phyloP scores from a whole-genome alignment of 371 early-diverging fungal species.

The Quaeritorhiza haematococci region DNA sequence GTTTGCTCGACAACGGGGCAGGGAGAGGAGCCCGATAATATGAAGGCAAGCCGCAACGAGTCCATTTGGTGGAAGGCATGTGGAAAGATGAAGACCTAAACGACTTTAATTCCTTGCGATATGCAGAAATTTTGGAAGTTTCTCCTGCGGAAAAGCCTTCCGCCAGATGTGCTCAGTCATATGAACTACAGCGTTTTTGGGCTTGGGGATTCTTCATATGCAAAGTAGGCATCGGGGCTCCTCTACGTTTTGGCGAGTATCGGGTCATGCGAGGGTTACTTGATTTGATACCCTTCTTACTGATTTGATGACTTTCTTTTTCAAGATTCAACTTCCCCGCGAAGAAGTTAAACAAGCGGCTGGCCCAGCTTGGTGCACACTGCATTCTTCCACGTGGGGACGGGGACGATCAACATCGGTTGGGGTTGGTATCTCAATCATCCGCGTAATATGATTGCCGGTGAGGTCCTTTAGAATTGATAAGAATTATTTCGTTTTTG shows the following conservation, averaged over 20 bases:
- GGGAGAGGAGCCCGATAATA: constrained; percentile 86
- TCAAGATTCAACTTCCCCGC: constrained; percentile 88
- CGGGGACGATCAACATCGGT: constrained; percentile 95
- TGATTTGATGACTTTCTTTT: constrained; percentile 1
- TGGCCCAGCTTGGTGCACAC: constrained; percentile 83
- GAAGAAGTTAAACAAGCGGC: constrained; percentile 84
- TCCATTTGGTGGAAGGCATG: background rate
- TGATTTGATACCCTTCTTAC: background rate
- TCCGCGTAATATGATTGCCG: background rate
- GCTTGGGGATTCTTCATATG: constrained; percentile 91
- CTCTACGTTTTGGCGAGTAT: background rate
- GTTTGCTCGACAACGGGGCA: constrained; percentile 92
- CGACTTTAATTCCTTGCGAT: background rate
- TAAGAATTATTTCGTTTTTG: no score
- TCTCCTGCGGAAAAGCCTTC: constrained; percentile 72
- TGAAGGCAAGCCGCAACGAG: constrained; percentile 62
- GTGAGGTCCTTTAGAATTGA: no score
- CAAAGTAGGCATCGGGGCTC: no score
- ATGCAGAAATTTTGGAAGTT: constrained; percentile 77
- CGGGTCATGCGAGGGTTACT: background rate
- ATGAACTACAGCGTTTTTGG: constrained; percentile 85
- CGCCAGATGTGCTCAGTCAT: constrained; percentile 58
- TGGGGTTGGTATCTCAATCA: constrained; percentile 57
- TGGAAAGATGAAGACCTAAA: background rate
- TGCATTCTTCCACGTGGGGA: constrained; percentile 72